Conservation (phyloP, 192 early-diverging fungal genomes). For the Backusella australiensis region DNA sequence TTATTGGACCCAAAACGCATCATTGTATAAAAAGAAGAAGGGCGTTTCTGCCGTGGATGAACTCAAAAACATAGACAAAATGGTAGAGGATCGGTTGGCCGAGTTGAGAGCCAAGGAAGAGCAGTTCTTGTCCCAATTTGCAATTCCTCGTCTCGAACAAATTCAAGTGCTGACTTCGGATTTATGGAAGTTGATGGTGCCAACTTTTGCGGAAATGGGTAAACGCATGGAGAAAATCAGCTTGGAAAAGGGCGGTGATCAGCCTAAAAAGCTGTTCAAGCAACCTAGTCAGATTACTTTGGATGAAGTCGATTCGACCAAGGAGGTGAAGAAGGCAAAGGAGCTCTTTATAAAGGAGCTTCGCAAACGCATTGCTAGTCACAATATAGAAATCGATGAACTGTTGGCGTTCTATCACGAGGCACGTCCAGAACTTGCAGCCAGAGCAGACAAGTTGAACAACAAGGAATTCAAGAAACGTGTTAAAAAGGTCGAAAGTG, state of each 20-base stretch:
- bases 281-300: conserved; percentile 1
- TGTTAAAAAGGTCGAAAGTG: conserved; percentile 60
- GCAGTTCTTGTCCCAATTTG: background rate
- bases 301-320: conserved; percentile 15
- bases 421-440: conserved; percentile 1
- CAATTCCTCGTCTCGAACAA: background rate
- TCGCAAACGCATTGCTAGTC: conserved; percentile 43
- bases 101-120: background rate
- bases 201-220: background rate
- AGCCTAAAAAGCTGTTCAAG: background rate
- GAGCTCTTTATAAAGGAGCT: conserved; percentile 37
- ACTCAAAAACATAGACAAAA: background rate
- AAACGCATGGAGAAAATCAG: background rate
- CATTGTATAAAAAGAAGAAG: conserved; percentile 9
- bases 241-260: background rate
- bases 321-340: conserved; percentile 12
- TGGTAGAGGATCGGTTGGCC: background rate
- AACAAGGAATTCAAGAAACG: conserved; percentile 71
- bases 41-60: background rate
- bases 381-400: conserved; percentile 33
- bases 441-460: conserved; percentile 55
- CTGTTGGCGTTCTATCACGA: background rate
- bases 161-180: background rate
- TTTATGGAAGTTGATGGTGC: background rate
- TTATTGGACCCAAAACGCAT: conserved; percentile 38